phyloP scores from a whole-genome alignment of 1,284 basidiomycete species.

The Schizopora paradoxa region DNA sequence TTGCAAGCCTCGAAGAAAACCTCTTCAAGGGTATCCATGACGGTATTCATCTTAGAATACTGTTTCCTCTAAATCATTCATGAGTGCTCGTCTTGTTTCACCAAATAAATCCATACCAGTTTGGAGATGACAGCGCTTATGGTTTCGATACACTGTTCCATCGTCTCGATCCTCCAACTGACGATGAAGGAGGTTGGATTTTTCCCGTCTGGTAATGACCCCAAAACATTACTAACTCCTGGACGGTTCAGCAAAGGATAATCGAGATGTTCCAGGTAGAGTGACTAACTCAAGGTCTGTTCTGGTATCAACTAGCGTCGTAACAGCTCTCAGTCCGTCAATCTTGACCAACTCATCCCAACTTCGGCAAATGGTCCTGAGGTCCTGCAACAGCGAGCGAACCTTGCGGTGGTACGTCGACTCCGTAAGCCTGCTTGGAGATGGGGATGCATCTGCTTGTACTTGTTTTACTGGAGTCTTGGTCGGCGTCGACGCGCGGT shows the following conservation, averaged over 20 bases:
- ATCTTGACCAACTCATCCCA: slow-evolving; percentile 74
- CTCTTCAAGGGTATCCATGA: slow-evolving; percentile 58
- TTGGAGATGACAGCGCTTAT: slow-evolving; percentile 56
- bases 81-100: background rate
- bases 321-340: slow-evolving; percentile 67
- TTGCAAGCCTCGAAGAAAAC: slow-evolving; percentile 63
- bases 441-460: slow-evolving; percentile 37
- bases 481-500: slow-evolving; percentile 68
- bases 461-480: slow-evolving; percentile 55
- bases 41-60: slow-evolving; percentile 54
- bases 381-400: slow-evolving; percentile 56
- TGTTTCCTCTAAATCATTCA: slow-evolving; percentile 50
- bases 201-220: slow-evolving; percentile 42
- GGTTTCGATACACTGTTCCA: slow-evolving; percentile 58
- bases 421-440: slow-evolving; percentile 52
- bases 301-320: slow-evolving; percentile 59
- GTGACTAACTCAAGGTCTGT: slow-evolving; percentile 66
- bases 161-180: slow-evolving; percentile 54
- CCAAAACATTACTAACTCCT: slow-evolving; percentile 53
- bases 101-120: slow-evolving; percentile 44
- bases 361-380: slow-evolving; percentile 51
- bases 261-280: slow-evolving; percentile 1
- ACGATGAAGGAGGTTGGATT: slow-evolving; percentile 55
- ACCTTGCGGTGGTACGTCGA: slow-evolving; percentile 70
- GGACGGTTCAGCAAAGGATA: background rate